Base-by-base conservation (phyloP, 352 stramenopile species). In the Phytophthora fragariae region DNA sequence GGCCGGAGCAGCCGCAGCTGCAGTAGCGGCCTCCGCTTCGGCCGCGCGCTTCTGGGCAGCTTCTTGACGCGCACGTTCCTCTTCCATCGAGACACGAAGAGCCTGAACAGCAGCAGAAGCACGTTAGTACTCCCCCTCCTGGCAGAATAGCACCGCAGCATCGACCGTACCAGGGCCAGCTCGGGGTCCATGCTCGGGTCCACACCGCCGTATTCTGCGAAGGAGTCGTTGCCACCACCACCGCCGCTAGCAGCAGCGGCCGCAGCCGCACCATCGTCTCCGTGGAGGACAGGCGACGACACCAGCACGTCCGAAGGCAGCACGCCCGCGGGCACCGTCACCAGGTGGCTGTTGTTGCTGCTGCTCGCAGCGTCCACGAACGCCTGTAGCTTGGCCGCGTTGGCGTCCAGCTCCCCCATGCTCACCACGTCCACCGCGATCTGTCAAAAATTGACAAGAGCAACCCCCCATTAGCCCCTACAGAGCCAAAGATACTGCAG, bases 141-240 rank as follows among this genome's bases (percentile, higher is more conserved):
- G 24, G 72, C 41, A 19, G 7, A 55, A 53, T 33, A 55, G 11
- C 27, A 64, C 52, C 7, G n/a, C 19, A 49, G 10, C 53, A 62
- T 49, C 19, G 3, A 63, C 27, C 76, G 46, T 80, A 98, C 98
- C 92, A 99, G 93, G 15, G 98, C 98, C 54, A 99, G 82, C 75
- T 99, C 98, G 2, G 98, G 98, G 82, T 99, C 98, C 89, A 99
- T 98, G 79, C 92, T 99, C 19, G 98, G 97, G 83, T 99, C 98
- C 37, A 99, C 93, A 10, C 97, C 97, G 29, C 97, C 97, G 73
- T 97, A 99, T 49, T 99, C 95, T 14, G 90, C 90, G 84, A 99
- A 99, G 11, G 68, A 67, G 33, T 94, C 89, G 55, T 81, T 82
- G 8, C 79, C 80, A 31, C 73, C 83, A 21, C 75, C 75, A 2